These are phyloP conservation scores for Penicillium bovifimosum DNA, from an alignment of 495 filamentous ascomycete species.

Conservation along the genomic window DNA sequence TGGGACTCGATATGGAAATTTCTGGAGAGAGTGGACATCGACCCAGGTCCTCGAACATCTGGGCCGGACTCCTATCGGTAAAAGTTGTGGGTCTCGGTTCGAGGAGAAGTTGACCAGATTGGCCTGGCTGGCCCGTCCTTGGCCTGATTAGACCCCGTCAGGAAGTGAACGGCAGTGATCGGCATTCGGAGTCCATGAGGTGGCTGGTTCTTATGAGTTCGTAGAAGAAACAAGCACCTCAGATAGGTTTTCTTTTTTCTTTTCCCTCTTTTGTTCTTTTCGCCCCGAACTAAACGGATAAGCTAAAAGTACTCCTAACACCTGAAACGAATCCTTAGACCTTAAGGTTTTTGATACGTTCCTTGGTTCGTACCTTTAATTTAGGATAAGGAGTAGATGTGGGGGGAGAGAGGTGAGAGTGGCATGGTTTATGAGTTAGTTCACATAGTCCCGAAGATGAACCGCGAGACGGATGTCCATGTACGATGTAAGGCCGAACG, in stretches of 20 bases:
- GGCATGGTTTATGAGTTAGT: neutral
- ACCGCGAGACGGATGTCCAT: neutral
- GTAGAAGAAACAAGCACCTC: neutral
- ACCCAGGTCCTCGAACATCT: neutral
- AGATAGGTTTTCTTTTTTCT: neutral
- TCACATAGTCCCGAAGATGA: neutral
- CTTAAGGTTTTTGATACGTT: neutral
- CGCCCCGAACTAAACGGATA: neutral
- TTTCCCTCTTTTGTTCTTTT: neutral
- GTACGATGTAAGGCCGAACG: neutral
- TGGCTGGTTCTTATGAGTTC: neutral
- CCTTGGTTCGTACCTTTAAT: too few species aligned
- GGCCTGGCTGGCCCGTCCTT: constrained; percentile 11
- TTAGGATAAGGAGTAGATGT: too few species aligned
- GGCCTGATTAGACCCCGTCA: constrained; percentile 2
- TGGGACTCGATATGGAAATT: neutral
- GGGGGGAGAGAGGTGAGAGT: neutral
- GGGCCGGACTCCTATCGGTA: neutral
- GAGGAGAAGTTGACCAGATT: constrained; percentile 6
- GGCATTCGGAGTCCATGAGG: neutral
- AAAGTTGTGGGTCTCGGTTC: neutral
- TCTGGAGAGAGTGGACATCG: neutral
- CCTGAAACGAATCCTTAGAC: constrained; percentile 14
- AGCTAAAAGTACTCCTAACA: neutral
- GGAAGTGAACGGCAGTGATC: constrained; percentile 8